phyloP scores from a whole-genome alignment of 2,329 filamentous ascomycete species.

The Byssochlamys sp. region DNA sequence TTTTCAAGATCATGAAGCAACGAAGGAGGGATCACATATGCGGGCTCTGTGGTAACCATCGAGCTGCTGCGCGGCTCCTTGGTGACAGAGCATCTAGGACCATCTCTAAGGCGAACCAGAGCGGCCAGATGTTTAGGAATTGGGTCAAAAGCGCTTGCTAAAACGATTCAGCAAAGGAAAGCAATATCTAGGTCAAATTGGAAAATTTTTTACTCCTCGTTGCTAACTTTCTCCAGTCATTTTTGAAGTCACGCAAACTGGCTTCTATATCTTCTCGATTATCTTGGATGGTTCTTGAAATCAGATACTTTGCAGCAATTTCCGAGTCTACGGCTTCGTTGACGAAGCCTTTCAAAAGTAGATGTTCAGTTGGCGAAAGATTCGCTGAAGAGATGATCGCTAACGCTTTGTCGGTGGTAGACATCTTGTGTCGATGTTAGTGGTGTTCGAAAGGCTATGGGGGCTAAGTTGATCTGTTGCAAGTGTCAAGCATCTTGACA shows the following conservation, averaged over 20 bases:
- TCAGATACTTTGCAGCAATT: conserved; percentile 1
- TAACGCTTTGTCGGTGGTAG: conserved; percentile 1
- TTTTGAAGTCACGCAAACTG: conserved; percentile 1
- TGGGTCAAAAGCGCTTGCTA: neutral
- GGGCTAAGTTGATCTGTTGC: no score
- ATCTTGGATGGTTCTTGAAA: conserved; percentile 1
- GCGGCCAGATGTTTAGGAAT: neutral
- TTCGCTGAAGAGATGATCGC: conserved; percentile 3
- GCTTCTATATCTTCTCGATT: neutral
- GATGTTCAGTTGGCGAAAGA: conserved; percentile 6
- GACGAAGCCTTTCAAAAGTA: conserved; percentile 1
- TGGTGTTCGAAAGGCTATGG: no score
- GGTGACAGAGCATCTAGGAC: neutral
- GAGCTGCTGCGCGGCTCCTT: neutral
- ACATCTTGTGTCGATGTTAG: neutral
- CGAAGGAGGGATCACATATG: conserved; percentile 2
- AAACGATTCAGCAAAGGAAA: neutral
- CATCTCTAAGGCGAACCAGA: conserved; percentile 1
- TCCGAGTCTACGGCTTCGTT: neutral
- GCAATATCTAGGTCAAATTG: no score
- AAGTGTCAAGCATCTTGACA: no score
- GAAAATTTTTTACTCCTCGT: neutral
- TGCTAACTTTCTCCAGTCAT: neutral
- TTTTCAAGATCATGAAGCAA: conserved; percentile 1
- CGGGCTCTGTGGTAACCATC: neutral